Base-by-base conservation (phyloP, 169 alveolate genomes). In the Plasmodium sp. region DNA sequence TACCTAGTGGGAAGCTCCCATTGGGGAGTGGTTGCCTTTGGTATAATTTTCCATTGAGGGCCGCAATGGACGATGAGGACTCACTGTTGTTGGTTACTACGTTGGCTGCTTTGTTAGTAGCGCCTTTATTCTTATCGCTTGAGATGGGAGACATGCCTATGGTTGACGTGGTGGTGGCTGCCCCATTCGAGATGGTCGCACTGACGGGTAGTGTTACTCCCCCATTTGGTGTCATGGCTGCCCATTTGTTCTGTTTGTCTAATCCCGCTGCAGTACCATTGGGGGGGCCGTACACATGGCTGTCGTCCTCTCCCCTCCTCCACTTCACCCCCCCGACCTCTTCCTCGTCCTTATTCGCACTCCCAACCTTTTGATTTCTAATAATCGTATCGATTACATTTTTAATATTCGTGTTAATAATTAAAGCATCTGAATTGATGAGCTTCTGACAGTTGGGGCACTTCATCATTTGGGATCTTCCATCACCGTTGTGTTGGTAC, bases 401-500 rank as follows among this genome's bases (percentile, higher is more conserved):
- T 81, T 88, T 88, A 62, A 88, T 88, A 43, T 88, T 88, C 1
- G 94, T 80, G 34, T 88, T 88, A 88, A 88, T 80, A 43, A 88
- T 74, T 88, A 88, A 67, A 7, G 81, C 91, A 80, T 88, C 83
- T 41, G 90, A 18, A 31, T 74, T 62, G 2, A 88, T 48, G 62
- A 9, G 73, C 33, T 58, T 88, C 10, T 75, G 74, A 80, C 94
- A 88, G 7, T 58, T 88, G 3, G 94, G 94, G 2, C 94, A 88
- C 41, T 88, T 88, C 83, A 88, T 88, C 16, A 67, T n/a, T 62
- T 88, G 94, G 39, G 77, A 67, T 67, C 9, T 39, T 14, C 77
- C 33, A 58, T 88, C 33, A 2, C 77, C 77, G 5, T 67, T 67
- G 5, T 67, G 12, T 67, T 54, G 71, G 39, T 79, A 80, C 36